Percentiles rank a stretch among this genome's conserved stretches.
phyloP scores from a whole-genome alignment of 2,329 filamentous ascomycete genomes.

The Pseudogymnoascus sp. region DNA sequence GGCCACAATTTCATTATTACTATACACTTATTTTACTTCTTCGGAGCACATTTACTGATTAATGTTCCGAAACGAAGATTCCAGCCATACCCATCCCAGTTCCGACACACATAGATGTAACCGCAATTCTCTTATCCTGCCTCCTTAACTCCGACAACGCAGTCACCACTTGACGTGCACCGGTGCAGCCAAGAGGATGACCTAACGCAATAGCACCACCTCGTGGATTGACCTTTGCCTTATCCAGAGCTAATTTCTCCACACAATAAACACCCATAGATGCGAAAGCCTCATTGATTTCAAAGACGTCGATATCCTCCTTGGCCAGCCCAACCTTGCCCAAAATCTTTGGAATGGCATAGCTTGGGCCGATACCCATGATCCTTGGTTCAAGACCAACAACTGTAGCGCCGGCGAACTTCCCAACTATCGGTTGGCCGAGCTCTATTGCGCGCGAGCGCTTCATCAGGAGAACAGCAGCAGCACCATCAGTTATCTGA shows the following conservation, averaged over 20 bases:
- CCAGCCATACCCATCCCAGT: constrained; percentile 97
- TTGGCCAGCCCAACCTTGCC: constrained; percentile 72
- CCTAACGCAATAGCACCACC: constrained; percentile 92
- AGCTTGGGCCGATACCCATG: constrained; percentile 91
- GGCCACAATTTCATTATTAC: neutral
- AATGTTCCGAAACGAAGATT: constrained; percentile 84
- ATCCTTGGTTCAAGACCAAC: constrained; percentile 84
- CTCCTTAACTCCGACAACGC: constrained; percentile 80
- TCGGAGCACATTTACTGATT: neutral
- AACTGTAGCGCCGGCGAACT: constrained; percentile 75
- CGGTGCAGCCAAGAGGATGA: constrained; percentile 88
- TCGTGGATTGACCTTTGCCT: constrained; percentile 90
- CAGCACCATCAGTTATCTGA: constrained; percentile 92
- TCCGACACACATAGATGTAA: constrained; percentile 92
- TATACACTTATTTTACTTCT: neutral
- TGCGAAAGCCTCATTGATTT: constrained; percentile 98
- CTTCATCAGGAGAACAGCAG: constrained; percentile 92
- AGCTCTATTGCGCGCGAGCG: constrained; percentile 82
- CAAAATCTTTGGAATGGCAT: constrained; percentile 84
- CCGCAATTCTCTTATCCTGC: constrained; percentile 72
- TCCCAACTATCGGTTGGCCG: constrained; percentile 79
- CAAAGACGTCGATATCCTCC: constrained; percentile 88
- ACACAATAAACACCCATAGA: constrained; percentile 91
- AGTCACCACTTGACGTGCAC: constrained; percentile 84
- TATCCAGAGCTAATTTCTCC: constrained; percentile 71